phyloP scores from a whole-genome alignment of 805 yeast species.

The Yarrowia sp. region DNA sequence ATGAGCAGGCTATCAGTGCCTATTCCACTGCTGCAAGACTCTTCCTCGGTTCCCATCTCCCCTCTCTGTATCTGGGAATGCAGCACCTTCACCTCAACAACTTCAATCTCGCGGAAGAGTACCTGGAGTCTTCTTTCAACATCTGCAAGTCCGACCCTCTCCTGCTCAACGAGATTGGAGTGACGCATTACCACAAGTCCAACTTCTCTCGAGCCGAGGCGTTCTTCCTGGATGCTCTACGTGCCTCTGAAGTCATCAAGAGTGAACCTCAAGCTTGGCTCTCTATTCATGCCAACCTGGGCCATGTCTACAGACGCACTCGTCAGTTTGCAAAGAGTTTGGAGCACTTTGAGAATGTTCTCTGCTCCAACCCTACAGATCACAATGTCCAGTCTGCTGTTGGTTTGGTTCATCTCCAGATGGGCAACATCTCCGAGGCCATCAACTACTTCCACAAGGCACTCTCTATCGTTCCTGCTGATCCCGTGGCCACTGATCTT shows the following conservation, averaged over 20 bases:
- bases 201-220: slow-evolving; percentile 73
- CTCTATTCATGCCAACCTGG: slow-evolving; percentile 84
- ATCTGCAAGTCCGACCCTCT: slow-evolving; percentile 88
- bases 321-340: slow-evolving; percentile 70
- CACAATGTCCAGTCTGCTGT: slow-evolving; percentile 81
- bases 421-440: slow-evolving; percentile 68
- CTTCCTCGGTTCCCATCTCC: slow-evolving; percentile 79
- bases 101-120: slow-evolving; percentile 82
- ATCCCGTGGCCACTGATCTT: slow-evolving; percentile 83
- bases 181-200: slow-evolving; percentile 78
- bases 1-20: slow-evolving; percentile 97
- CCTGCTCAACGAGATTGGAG: slow-evolving; percentile 90
- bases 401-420: slow-evolving; percentile 79
- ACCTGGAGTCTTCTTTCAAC: slow-evolving; percentile 72
- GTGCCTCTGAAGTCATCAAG: slow-evolving; percentile 69
- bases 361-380: slow-evolving; percentile 71
- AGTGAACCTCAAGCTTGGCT: slow-evolving; percentile 84
- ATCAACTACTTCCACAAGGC: slow-evolving; percentile 82
- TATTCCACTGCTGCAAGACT: slow-evolving; percentile 93
- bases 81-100: slow-evolving; percentile 91
- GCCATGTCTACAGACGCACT: slow-evolving; percentile 81
- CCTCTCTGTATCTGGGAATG: slow-evolving; percentile 92
- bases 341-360: slow-evolving; percentile 75
- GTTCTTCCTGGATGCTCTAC: slow-evolving; percentile 72
- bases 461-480: slow-evolving; percentile 76